phyloP scores from a whole-genome alignment of 352 stramenopile species.

The Elongisporangium prolatum region DNA sequence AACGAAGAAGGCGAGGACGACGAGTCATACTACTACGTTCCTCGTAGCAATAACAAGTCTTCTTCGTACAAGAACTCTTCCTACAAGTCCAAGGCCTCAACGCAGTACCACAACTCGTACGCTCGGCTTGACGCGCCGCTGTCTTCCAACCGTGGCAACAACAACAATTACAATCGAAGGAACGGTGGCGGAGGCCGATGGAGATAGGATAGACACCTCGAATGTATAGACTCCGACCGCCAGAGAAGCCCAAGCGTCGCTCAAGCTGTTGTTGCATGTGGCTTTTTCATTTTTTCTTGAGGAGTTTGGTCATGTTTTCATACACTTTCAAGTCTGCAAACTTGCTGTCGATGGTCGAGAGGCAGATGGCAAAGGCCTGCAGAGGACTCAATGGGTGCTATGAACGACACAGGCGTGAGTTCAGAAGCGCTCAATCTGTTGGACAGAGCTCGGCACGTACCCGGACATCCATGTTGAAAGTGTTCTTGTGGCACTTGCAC shows the following conservation, averaged over 20 bases:
- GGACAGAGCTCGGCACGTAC: no score
- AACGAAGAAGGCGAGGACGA: conserved; percentile 33
- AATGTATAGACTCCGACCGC: no score
- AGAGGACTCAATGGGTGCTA: conserved; percentile 74
- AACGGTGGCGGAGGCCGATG: no score
- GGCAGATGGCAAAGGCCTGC: conserved; percentile 87
- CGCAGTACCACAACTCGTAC: conserved; percentile 5
- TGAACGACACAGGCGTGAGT: no score
- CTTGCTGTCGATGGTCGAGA: conserved; percentile 84
- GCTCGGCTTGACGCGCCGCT: conserved; percentile 12
- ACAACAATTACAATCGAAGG: not conserved
- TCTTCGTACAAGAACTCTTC: conserved; percentile 2
- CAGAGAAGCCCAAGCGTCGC: no score
- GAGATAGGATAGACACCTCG: no score
- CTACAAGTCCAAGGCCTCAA: conserved; percentile 2
- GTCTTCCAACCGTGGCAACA: conserved; percentile 9
- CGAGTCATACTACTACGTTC: conserved; percentile 21
- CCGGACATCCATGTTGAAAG: conserved; percentile 93
- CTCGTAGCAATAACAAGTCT: conserved; percentile 15
- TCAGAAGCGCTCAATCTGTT: no score
- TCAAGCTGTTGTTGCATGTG: no score
- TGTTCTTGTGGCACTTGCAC: conserved; percentile 76
- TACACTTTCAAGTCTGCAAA: conserved; percentile 46
- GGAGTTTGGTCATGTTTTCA: conserved; percentile 35
- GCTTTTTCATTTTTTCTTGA: conserved; percentile 26